Base-by-base conservation (phyloP, 176 grass and related monocot species). In the Panicum miliaceum region DNA sequence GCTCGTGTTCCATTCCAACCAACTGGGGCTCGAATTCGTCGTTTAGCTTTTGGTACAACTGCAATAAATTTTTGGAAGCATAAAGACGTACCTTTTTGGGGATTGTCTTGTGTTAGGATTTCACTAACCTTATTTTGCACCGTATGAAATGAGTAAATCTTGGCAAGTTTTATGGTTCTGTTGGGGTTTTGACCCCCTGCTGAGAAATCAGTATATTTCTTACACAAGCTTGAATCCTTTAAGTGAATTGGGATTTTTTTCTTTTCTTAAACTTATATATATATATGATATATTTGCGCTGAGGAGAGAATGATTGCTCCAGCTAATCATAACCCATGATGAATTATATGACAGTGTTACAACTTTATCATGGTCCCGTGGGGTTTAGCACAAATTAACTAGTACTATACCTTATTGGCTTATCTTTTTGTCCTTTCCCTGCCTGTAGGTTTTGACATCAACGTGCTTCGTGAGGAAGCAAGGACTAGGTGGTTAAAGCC, bases 401-500 rank as follows among this genome's bases (percentile, higher is more conserved):
- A 79, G 35, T 57, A 47, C 10, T 43, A 47, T 47, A 7, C 9
- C 43, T 57, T 76, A 53, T 64, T 2, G 1, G 19, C 56, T 72
- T 77, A 64, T 47, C 26, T 8, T 79, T 18, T 26, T 5, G 18
- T 79, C 53, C 8, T 70, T 82, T 58, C 27, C 59, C 15, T 66
- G 43, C 2, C 74, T 86, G 2, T 88, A 99, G 96, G 86, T 90
- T 99, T 88, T 64, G 93, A 99, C 81, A 94, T 99, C 70, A 89
- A 90, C 57, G 83, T 83, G 69, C 93, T 99, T 64, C 79, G 76
- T 47, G 54, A 90, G 73, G 93, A 99, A 89, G 93, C 96, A 78
- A 90, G 56, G 51, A 78, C 42, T 25, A 89, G 96, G 51, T 99
- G 96, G 96, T 81, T 99, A 83, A 99, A 92, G 88, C 91, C 96